Percentiles rank a stretch among this genome's conserved stretches.
Conservation (phyloP, 345 rosid genomes). For the Gossypium sturtianum region DNA sequence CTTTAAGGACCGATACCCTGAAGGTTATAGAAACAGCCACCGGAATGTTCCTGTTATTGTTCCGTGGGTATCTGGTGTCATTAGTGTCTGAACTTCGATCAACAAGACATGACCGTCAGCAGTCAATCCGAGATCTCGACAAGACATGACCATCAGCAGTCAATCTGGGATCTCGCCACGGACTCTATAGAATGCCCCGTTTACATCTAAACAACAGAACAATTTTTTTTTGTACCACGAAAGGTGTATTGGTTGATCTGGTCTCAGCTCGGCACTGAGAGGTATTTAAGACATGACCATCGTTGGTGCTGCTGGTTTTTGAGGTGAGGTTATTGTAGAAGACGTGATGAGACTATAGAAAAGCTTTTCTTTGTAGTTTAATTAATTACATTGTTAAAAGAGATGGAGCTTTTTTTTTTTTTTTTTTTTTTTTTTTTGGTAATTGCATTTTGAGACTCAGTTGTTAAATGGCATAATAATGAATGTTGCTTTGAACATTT, state of each 20-base stretch:
- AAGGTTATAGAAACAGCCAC: constrained; percentile 68
- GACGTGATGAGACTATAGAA: background rate
- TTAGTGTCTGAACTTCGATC: constrained; percentile 36
- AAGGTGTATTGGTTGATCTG: background rate
- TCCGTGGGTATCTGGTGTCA: constrained; percentile 92
- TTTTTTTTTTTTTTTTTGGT: background rate
- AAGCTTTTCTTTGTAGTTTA: background rate
- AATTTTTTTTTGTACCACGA: constrained; percentile 6
- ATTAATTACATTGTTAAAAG: background rate
- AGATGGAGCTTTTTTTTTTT: background rate
- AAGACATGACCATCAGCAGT: background rate
- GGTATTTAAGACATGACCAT: too few relatives aligned
- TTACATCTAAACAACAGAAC: background rate
- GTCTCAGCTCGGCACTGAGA: too few relatives aligned
- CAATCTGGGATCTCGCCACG: background rate
- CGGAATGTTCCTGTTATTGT: constrained; percentile 74
- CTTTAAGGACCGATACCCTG: constrained; percentile 75
- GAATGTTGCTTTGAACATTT: too few relatives aligned
- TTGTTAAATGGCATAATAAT: too few relatives aligned
- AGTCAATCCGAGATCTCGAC: background rate
- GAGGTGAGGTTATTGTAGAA: too few relatives aligned
- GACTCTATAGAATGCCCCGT: background rate
- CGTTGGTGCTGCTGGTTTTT: too few relatives aligned
- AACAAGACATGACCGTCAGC: background rate
- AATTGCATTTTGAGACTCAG: too few relatives aligned